A percentile compares a stretch with the other conserved stretches of the same genome.
Evolutionary conservation across 768 basidiomycete genomes (phyloP).

Genomic region (Lactifluus volemus): DNA sequence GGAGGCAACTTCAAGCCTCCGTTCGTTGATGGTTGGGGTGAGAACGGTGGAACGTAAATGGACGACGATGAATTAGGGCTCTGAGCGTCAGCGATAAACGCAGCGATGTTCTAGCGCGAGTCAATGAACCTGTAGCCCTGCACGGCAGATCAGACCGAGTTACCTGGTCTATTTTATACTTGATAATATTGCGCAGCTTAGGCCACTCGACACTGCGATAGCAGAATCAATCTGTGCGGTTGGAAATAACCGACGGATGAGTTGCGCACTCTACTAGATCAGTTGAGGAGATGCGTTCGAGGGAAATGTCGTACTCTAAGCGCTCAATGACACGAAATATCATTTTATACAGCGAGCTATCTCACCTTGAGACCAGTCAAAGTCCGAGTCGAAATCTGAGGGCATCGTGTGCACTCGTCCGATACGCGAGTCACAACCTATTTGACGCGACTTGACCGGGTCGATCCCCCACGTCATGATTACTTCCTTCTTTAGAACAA

Average conservation of each 20-base stretch:
- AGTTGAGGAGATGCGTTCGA: conserved; percentile 55
- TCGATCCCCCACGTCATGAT: too few relatives aligned
- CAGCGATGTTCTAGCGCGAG: conserved; percentile 26
- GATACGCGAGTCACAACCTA: not conserved
- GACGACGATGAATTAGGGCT: conserved; percentile 26
- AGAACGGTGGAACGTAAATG: conserved; percentile 33
- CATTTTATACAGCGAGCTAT: not conserved
- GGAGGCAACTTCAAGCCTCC: conserved; percentile 68
- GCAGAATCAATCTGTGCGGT: not conserved
- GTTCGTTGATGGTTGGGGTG: conserved; percentile 30
- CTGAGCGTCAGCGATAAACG: conserved; percentile 26
- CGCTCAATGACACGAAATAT: not conserved
- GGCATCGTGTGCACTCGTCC: not conserved
- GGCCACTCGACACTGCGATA: conserved; percentile 57
- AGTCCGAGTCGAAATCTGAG: not conserved
- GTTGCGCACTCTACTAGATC: conserved; percentile 49
- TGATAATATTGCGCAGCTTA: conserved; percentile 60
- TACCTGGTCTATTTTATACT: conserved; percentile 62
- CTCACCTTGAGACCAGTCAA: conserved; percentile 19
- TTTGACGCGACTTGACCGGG: too few relatives aligned
- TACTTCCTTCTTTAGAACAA: not conserved
- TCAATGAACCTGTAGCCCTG: not conserved
- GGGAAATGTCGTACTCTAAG: conserved; percentile 47
- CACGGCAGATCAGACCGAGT: conserved; percentile 3
- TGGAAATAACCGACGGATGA: not conserved